These are phyloP conservation scores for Coemansia sp. DNA, from an alignment of 192 early-diverging fungal species.

Conservation along the genomic window DNA sequence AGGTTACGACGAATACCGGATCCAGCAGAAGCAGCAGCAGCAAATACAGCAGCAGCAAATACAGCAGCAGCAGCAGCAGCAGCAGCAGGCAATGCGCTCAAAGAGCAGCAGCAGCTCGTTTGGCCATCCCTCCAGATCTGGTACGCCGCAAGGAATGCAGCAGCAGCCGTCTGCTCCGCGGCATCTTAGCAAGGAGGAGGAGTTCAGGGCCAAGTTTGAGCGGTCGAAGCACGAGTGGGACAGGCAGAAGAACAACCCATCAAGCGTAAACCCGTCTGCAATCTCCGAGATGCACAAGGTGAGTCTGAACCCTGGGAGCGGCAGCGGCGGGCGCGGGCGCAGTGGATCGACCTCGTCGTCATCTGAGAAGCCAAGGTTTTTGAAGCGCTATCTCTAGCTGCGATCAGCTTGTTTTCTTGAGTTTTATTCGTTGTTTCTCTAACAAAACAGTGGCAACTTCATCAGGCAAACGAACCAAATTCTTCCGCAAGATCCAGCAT, in stretches of 20 bases:
- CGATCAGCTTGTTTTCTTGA: neutral
- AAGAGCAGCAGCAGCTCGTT: constrained; percentile 29
- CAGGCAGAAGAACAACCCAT: constrained; percentile 17
- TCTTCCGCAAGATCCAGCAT: neutral
- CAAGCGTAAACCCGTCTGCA: constrained; percentile 23
- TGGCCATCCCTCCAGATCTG: constrained; percentile 1
- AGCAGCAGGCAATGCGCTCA: constrained; percentile 23
- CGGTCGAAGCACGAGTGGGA: constrained; percentile 52
- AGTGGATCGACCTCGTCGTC: constrained; percentile 25
- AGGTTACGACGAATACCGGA: constrained; percentile 46
- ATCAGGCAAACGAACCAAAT: neutral
- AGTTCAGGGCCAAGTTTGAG: constrained; percentile 53
- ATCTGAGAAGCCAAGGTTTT: constrained; percentile 25
- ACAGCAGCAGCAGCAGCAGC: constrained; percentile 32
- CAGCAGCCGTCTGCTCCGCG: constrained; percentile 14
- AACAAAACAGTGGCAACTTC: neutral
- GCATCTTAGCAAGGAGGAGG: constrained; percentile 40
- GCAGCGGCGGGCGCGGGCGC: constrained; percentile 26
- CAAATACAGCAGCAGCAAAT: constrained; percentile 20
- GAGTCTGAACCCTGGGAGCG: constrained; percentile 14
- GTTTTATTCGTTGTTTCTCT: neutral
- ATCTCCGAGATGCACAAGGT: constrained; percentile 52
- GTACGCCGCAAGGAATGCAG: constrained; percentile 21
- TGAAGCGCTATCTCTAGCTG: constrained; percentile 33
- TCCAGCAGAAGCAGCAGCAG: constrained; percentile 35